Percentiles rank a stretch among this genome's conserved stretches.
These are phyloP conservation scores for Pelargonium nanum DNA, from an alignment of 345 rosid genomes.

Conservation along the genomic window DNA sequence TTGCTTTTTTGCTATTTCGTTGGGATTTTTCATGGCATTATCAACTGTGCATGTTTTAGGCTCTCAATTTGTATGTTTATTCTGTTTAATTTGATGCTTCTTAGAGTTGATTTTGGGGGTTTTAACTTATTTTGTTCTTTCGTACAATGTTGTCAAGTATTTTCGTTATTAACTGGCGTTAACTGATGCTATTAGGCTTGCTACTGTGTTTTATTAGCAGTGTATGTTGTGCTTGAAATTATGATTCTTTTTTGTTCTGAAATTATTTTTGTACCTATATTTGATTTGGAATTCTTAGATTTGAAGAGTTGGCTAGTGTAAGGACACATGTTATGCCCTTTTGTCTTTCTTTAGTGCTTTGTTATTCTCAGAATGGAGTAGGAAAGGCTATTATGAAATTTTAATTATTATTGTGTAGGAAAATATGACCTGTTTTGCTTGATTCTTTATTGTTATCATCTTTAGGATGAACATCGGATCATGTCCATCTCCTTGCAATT, in stretches of 20 bases:
- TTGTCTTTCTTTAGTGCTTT: no score
- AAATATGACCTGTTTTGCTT: no score
- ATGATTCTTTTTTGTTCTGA: neutral
- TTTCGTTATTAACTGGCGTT: neutral
- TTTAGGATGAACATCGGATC: no score
- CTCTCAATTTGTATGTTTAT: neutral
- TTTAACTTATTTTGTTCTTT: neutral
- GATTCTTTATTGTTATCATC: no score
- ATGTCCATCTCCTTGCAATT: no score
- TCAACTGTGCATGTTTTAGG: neutral
- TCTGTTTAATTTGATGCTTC: neutral
- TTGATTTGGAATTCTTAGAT: neutral
- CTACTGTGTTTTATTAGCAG: neutral
- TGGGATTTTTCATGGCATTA: neutral
- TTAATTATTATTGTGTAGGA: no score
- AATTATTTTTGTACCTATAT: neutral
- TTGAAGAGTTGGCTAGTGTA: neutral
- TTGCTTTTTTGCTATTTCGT: neutral
- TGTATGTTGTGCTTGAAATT: neutral
- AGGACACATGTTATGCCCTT: neutral
- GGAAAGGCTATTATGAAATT: no score
- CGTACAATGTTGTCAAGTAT: neutral
- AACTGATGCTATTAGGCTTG: neutral
- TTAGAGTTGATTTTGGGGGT: neutral
- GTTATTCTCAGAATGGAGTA: no score